Percentiles rank a stretch among this genome's conserved stretches.
Evolutionary conservation across 176 grass and related monocot species (phyloP).

Genomic region (Oropetium thomaeum): DNA sequence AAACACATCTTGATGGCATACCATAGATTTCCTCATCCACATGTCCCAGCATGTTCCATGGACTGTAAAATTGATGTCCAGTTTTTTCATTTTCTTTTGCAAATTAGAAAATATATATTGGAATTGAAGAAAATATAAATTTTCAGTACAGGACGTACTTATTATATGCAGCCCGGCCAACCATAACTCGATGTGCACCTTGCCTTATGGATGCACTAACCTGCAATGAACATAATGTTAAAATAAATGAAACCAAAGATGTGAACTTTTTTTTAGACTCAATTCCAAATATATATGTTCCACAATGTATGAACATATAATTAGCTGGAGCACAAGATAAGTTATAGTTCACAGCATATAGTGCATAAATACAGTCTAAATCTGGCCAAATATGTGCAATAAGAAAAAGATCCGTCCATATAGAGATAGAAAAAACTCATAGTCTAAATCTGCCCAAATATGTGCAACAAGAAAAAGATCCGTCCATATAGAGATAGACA

Average conservation of each 20-base stretch:
- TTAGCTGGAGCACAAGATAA: neutral
- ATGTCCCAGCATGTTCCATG: constrained; percentile 78
- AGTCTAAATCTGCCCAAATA: too few species aligned
- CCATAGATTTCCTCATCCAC: constrained; percentile 74
- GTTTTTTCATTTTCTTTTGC: neutral
- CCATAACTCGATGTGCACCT: constrained; percentile 86
- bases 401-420: neutral
- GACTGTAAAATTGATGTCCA: constrained; percentile 38
- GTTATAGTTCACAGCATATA: neutral
- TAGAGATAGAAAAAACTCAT: neutral
- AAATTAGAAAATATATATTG: neutral
- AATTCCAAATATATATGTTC: neutral
- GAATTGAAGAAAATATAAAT: neutral
- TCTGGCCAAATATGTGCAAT: too few species aligned
- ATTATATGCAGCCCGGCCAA: constrained; percentile 94
- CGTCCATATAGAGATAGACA: neutral
- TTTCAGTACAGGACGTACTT: constrained; percentile 48
- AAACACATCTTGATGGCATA: constrained; percentile 44
- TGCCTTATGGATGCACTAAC: constrained; percentile 63
- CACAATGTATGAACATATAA: neutral
- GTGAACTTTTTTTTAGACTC: neutral
- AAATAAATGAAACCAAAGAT: constrained; percentile 13
- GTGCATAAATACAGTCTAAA: neutral
- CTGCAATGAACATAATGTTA: constrained; percentile 32
- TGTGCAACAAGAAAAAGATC: neutral